Conservation (phyloP, 83 land plant species). For the Isoetes engelmannii region DNA sequence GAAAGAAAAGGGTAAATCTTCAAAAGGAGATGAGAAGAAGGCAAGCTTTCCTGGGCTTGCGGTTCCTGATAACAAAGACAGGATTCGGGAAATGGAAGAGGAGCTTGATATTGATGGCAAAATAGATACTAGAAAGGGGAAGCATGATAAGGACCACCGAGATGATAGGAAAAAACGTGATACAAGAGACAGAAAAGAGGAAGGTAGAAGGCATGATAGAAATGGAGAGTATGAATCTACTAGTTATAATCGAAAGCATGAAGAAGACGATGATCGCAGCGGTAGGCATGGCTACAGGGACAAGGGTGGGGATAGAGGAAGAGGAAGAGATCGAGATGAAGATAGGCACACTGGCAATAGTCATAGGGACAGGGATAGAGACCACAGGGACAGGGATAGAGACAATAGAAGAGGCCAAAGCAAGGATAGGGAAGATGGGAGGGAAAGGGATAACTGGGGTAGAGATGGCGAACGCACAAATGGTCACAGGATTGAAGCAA, state of each 20-base stretch:
- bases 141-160: slow-evolving; percentile 21
- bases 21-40: slow-evolving; percentile 15
- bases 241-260: not conserved
- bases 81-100: slow-evolving; percentile 48
- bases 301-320: not conserved
- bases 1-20: slow-evolving; percentile 19
- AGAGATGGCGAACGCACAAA: not conserved
- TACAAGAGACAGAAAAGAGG: slow-evolving; percentile 4
- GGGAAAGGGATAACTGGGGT: slow-evolving; percentile 6
- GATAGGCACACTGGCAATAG: slow-evolving; percentile 4
- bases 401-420: slow-evolving; percentile 26
- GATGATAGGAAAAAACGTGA: slow-evolving; percentile 17
- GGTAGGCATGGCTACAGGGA: not conserved
- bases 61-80: slow-evolving; percentile 45
- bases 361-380: slow-evolving; percentile 3
- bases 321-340: not conserved
- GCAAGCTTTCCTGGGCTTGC: slow-evolving; percentile 41
- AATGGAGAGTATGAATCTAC: not conserved
- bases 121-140: slow-evolving; percentile 12
- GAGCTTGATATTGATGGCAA: slow-evolving; percentile 44
- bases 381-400: slow-evolving; percentile 8
- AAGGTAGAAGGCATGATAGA: not conserved
- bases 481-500: not conserved
- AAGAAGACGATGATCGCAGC: slow-evolving; percentile 1
- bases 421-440: slow-evolving; percentile 17